Conservation (phyloP, 371 early-diverging fungal genomes). For the Blakeslea trispora region DNA sequence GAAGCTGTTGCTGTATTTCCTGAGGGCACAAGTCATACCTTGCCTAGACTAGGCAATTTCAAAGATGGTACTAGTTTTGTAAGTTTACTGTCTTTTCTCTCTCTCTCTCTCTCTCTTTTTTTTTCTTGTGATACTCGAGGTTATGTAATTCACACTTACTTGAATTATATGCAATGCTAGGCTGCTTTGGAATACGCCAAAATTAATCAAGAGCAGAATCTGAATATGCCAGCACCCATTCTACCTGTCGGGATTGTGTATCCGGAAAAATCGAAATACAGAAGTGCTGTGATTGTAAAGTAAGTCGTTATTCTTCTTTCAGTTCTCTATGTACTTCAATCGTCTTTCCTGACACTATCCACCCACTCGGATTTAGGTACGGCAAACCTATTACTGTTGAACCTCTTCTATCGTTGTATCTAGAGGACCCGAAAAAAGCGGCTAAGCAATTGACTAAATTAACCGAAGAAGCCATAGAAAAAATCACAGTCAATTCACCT, state of each 20-base stretch:
- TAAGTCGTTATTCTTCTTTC: conserved; percentile 22
- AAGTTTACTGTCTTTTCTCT: conserved; percentile 18
- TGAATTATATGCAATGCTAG: conserved; percentile 12
- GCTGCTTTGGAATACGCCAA: conserved; percentile 58
- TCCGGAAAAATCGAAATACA: conserved; percentile 58
- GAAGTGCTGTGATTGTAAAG: conserved; percentile 55
- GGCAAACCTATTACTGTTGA: conserved; percentile 59
- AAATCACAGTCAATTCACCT: conserved; percentile 53
- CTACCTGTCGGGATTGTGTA: conserved; percentile 61
- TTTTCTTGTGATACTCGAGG: background rate
- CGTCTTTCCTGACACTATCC: too few species aligned
- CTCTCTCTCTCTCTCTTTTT: too few species aligned
- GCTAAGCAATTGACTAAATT: conserved; percentile 55
- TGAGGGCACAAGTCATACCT: conserved; percentile 58
- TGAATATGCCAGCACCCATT: conserved; percentile 31
- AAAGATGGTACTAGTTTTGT: conserved; percentile 57
- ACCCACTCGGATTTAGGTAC: conserved; percentile 34
- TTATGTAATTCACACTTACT: background rate
- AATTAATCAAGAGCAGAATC: conserved; percentile 32
- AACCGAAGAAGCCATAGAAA: conserved; percentile 37
- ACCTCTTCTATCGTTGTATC: conserved; percentile 42
- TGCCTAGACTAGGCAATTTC: conserved; percentile 43
- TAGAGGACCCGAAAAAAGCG: conserved; percentile 44
- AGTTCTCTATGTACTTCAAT: too few species aligned
- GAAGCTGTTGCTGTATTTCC: conserved; percentile 63